Percentiles rank a stretch among this genome's conserved stretches.
Evolutionary conservation across 306 rosid species (phyloP).

Genomic region (Betula pendula): DNA sequence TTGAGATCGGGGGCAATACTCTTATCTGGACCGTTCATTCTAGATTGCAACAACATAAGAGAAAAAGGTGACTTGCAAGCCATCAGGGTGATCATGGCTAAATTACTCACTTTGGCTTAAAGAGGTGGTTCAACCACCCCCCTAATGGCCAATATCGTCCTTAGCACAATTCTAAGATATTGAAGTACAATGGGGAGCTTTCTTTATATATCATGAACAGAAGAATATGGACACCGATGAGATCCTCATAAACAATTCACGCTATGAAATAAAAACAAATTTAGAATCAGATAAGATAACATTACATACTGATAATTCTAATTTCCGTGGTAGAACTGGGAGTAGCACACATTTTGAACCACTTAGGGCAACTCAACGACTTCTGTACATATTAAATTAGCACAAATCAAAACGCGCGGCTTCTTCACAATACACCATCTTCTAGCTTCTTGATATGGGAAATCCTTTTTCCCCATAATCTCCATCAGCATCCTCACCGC

Average conservation of each 20-base stretch:
- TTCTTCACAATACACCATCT: slow-evolving; percentile 30
- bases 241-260: slow-evolving; percentile 23
- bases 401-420: slow-evolving; percentile 20
- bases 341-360: slow-evolving; percentile 38
- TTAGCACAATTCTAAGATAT: not conserved
- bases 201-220: slow-evolving; percentile 24
- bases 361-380: slow-evolving; percentile 49
- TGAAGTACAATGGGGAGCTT: slow-evolving; percentile 16
- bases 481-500: slow-evolving; percentile 21
- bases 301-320: slow-evolving; percentile 21
- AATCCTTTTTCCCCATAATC: slow-evolving; percentile 18
- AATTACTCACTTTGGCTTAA: no score
- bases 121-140: no score
- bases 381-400: slow-evolving; percentile 54
- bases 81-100: no score
- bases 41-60: no score
- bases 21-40: no score
- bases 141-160: no score
- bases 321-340: slow-evolving; percentile 29
- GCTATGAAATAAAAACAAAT: slow-evolving; percentile 29
- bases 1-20: no score
- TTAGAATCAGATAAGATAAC: slow-evolving; percentile 21
- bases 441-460: slow-evolving; percentile 34
- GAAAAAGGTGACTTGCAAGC: no score
- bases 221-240: slow-evolving; percentile 15